Conservation (phyloP, 306 rosid genomes). For the Medicago arabica region DNA sequence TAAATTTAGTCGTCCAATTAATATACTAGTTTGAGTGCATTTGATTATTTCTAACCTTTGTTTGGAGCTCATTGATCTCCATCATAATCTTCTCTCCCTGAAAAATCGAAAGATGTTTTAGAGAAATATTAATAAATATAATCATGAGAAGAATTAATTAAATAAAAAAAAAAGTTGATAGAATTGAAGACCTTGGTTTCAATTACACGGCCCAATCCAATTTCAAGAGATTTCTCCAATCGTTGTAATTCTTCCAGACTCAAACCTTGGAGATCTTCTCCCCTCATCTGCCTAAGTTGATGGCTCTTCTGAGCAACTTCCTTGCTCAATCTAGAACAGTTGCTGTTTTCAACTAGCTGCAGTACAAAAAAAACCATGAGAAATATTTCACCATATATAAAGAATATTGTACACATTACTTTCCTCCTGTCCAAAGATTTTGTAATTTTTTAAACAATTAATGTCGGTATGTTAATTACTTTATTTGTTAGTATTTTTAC, state of each 20-base stretch:
- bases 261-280: conserved; percentile 87
- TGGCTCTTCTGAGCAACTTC: conserved; percentile 78
- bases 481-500: too few species aligned
- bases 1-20: too few species aligned
- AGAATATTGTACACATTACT: too few species aligned
- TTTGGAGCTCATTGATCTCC: conserved; percentile 77
- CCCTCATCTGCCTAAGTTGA: conserved; percentile 89
- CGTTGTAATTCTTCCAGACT: conserved; percentile 72
- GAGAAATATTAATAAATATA: neutral
- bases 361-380: neutral
- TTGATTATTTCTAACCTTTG: conserved; percentile 61
- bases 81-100: conserved; percentile 82
- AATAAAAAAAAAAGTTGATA: neutral
- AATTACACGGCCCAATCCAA: conserved; percentile 74
- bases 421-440: too few species aligned
- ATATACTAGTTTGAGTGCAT: too few species aligned
- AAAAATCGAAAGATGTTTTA: conserved; percentile 24
- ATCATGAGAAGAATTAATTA: neutral
- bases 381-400: too few species aligned
- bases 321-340: conserved; percentile 64
- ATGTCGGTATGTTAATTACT: too few species aligned
- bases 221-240: conserved; percentile 80
- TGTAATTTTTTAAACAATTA: too few species aligned
- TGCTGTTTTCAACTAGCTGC: conserved; percentile 86
- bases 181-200: conserved; percentile 66